These are phyloP conservation scores for Aspergillus proliferans DNA, from an alignment of 2,329 filamentous ascomycete genomes.

Conservation along the genomic window DNA sequence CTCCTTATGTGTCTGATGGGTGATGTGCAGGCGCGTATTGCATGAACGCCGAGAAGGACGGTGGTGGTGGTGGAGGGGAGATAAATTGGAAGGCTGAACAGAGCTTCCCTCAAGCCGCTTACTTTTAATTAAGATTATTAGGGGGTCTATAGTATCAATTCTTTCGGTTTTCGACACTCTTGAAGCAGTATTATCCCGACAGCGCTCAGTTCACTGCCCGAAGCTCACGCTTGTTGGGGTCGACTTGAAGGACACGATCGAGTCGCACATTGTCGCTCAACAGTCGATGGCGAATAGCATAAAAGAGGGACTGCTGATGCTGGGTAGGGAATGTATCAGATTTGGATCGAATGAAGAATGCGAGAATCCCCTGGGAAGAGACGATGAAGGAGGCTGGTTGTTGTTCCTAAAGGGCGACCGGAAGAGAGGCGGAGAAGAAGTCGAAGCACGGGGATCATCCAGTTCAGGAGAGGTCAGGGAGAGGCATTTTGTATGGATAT, in stretches of 20 bases:
- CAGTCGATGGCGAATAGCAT: not conserved
- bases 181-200: slow-evolving; percentile 2
- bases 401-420: too few relatives aligned
- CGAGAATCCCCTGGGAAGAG: too few relatives aligned
- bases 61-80: too few relatives aligned
- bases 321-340: not conserved
- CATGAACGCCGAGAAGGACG: too few relatives aligned
- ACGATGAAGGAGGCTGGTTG: too few relatives aligned
- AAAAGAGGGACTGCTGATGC: not conserved
- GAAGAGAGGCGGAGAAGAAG: too few relatives aligned
- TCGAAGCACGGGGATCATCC: too few relatives aligned
- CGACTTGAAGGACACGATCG: slow-evolving; percentile 6
- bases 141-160: slow-evolving; percentile 3
- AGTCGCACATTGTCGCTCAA: slow-evolving; percentile 19
- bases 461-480: too few relatives aligned
- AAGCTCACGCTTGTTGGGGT: slow-evolving; percentile 11
- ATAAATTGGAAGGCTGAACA: too few relatives aligned
- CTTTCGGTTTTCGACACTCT: not conserved
- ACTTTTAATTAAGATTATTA: slow-evolving; percentile 8
- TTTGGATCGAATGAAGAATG: not conserved
- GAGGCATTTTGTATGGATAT: too few relatives aligned
- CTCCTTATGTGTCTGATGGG: not conserved
- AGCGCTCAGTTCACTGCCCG: slow-evolving; percentile 11
- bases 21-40: not conserved
- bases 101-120: slow-evolving; percentile 7